Percentiles rank a stretch among this genome's conserved stretches.
phyloP scores from a whole-genome alignment of 225 moss, liverwort and hornwort species.

The Polytrichum formosum region DNA sequence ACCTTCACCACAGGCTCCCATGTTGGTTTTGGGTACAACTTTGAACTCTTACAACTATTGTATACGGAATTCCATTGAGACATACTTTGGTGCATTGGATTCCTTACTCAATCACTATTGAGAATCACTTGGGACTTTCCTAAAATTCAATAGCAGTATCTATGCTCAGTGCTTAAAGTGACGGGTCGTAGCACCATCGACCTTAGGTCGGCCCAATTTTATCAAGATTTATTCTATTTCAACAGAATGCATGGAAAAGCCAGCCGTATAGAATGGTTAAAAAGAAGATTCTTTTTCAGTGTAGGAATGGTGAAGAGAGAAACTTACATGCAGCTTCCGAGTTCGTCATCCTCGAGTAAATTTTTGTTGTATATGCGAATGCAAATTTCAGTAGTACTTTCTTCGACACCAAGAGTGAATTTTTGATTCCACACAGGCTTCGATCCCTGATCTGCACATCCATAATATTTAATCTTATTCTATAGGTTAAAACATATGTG shows the following conservation, averaged over 20 bases:
- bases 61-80: too few relatives aligned
- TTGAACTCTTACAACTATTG: too few relatives aligned
- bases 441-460: conserved; percentile 45
- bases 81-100: too few relatives aligned
- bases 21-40: too few relatives aligned
- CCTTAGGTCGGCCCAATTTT: background rate
- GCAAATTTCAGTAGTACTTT: conserved; percentile 21
- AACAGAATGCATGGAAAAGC: background rate
- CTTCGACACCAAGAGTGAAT: conserved; percentile 44
- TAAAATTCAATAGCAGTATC: background rate
- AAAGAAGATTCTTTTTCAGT: background rate
- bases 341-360: conserved; percentile 30
- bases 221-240: too few relatives aligned
- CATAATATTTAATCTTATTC: background rate
- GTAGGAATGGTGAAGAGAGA: background rate
- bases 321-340: conserved; percentile 40
- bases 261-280: background rate
- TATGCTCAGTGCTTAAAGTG: background rate
- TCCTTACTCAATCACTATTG: too few relatives aligned
- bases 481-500: too few relatives aligned
- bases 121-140: too few relatives aligned
- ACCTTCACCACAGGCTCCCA: too few relatives aligned
- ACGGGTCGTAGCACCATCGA: background rate
- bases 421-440: conserved; percentile 54
- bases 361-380: conserved; percentile 39